phyloP scores from a whole-genome alignment of 129 eudicot species.

The Saposhnikovia divaricata region DNA sequence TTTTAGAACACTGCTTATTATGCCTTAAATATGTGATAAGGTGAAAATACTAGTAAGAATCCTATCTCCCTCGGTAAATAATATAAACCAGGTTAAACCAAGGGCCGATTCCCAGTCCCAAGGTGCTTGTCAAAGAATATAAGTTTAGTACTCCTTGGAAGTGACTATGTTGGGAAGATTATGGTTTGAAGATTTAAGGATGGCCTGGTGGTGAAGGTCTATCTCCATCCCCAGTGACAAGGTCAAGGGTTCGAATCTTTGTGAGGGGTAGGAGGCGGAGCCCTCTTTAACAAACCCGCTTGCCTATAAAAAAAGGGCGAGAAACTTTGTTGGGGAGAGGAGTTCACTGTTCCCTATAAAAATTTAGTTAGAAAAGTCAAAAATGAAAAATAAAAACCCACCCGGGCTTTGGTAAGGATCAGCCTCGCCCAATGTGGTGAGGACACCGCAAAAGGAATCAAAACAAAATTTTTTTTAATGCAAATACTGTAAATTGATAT shows the following conservation, averaged over 20 bases:
- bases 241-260: not conserved
- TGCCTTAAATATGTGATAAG: not conserved
- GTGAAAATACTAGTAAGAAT: not conserved
- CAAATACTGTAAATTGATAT: not conserved
- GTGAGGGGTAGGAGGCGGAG: not conserved
- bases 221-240: not conserved
- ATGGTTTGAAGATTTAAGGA: not conserved
- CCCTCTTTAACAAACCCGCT: not conserved
- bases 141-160: not conserved
- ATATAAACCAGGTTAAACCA: not conserved
- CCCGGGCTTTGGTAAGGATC: not conserved
- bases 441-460: not conserved
- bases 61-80: not conserved
- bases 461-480: not conserved
- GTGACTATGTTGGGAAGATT: not conserved
- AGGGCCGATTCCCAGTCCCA: not conserved
- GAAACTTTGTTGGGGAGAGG: not conserved
- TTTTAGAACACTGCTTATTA: no score
- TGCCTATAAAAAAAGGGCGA: not conserved
- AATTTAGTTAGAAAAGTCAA: not conserved
- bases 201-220: not conserved
- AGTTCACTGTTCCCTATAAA: not conserved
- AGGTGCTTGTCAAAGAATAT: not conserved
- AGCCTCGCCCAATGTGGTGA: not conserved
- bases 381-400: not conserved